Evolutionary conservation across 495 filamentous ascomycete genomes (phyloP).

Genomic region (Talaromyces adpressus): DNA sequence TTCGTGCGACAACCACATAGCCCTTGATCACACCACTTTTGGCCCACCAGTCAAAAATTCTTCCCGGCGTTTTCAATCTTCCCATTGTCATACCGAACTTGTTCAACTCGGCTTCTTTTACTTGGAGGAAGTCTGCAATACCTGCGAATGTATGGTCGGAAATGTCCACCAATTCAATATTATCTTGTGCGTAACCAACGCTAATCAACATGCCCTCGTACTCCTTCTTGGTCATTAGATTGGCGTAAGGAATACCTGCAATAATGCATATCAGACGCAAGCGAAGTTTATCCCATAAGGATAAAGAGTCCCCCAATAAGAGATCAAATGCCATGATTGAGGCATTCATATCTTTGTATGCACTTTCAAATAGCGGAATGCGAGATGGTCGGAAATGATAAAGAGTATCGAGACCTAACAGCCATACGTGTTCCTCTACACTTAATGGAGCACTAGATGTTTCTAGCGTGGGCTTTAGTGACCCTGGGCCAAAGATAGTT

Average conservation of each 20-base stretch:
- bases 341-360: constrained; percentile 23
- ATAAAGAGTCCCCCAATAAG: constrained; percentile 17
- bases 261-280: constrained; percentile 26
- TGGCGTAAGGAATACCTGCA: constrained; percentile 26
- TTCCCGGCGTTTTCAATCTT: constrained; percentile 25
- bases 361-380: constrained; percentile 27
- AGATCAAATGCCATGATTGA: constrained; percentile 40
- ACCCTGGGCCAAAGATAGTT: constrained; percentile 7
- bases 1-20: too few relatives aligned
- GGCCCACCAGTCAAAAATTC: constrained; percentile 41
- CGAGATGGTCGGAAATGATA: constrained; percentile 46
- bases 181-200: constrained; percentile 30
- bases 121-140: constrained; percentile 25
- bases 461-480: background rate
- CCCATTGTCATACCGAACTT: constrained; percentile 31
- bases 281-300: constrained; percentile 17
- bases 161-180: constrained; percentile 36
- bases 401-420: constrained; percentile 43
- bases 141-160: constrained; percentile 36
- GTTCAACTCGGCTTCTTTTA: constrained; percentile 21
- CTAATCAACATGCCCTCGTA: constrained; percentile 44
- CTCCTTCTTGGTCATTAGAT: constrained; percentile 46
- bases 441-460: background rate
- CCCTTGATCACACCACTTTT: constrained; percentile 32
- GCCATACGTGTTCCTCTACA: constrained; percentile 20